Evolutionary conservation across 352 stramenopile genomes (phyloP), one percentile per base, ranked within the genome.

Genomic region (Globisporangium cederbergense): DNA sequence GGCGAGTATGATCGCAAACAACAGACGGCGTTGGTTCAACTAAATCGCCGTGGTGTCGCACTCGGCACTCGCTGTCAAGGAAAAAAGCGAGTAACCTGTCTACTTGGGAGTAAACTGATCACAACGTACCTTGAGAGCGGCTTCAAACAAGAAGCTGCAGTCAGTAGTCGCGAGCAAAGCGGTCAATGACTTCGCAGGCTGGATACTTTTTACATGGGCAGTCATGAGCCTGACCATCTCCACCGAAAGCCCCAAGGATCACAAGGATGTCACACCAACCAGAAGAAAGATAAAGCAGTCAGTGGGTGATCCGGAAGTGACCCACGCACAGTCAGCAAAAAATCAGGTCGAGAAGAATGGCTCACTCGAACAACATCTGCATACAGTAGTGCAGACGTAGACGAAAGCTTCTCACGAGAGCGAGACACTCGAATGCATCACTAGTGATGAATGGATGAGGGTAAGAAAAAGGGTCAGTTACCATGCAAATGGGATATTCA

Each of bases 381-480:
- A 54, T 10, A 52, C 25, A 8, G 40, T 14, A 51, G 28, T 30
- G 20, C 42, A 20, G 18, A 3, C 8, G 20, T 28, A 14, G 28
- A 3, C 18, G 52, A 54, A 7, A 43, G n/a, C 4, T 11, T 43
- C 20, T 34, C 28, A 28, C 40, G 25, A 49, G 46, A 62, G 36
- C 16, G 18, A 52, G 13, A 53, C 20, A 25, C 57, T 62, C 43
- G 46, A 43, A 62, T 13, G 36, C 36, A 54, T 42, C 52, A 51
- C 45, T 51, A 51, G 43, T 30, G 22, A 54, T 62, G 30, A 28
- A 54, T 62, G 20, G 28, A 45, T 51, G 43, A 62, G 42, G 38
- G 16, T 38, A 54, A n/a, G 40, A 51, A 62, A 5, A 32, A 62
- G 57, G 57, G 57, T 62, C 57, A 62, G 57, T 46, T 32, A 53